Base-by-base conservation (phyloP, 2,329 filamentous ascomycete genomes). In the Ramichloridium luteum region DNA sequence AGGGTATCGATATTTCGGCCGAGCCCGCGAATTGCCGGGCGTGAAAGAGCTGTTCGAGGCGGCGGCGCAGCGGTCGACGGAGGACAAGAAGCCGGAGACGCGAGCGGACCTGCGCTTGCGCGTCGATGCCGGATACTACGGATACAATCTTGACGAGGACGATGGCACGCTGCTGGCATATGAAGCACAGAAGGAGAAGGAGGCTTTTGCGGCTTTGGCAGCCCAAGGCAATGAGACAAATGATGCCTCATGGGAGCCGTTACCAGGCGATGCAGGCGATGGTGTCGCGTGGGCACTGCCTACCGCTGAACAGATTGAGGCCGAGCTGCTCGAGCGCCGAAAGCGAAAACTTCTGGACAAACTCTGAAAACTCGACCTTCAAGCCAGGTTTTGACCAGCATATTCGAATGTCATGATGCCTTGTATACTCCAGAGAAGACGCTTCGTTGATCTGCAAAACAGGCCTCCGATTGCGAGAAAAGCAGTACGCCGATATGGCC, bases 41-140 rank as follows among this genome's bases (percentile, higher is more conserved):
- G 90, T 98, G 4, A 94, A 94, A 58, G 90, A 98, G 63, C 65
- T 98, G 55, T 93, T 94, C 51, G 86, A 93, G 49, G 79, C 80
- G 1, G 80, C 82, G 1, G 67, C 67, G 30, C 68, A 66, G 39
- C 55, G 55, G 37, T 64, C 68, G 37, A n/a, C 8, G 8, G 20
- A 23, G 8, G 20, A 23, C 20, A 62, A 64, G 30, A 69, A 76
- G 37, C 77, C 76, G 49, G 71, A 75, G 2, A 69, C 71, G 38
- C 67, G 80, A 46, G 73, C 74, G 30, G 80, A 84, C 47, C 54
- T 85, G 46, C 62, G 77, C 38, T 76, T 72, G 59, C 72, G 77
- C 46, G 86, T 98, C 6, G 84, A 98, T 59, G 90, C 90, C 9
- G 80, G 77, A 17, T 98, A 98, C 58, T 98, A 94, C 56, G 90